These are phyloP conservation scores for Rhinocladiella similis DNA, from an alignment of 2,329 filamentous ascomycete genomes.

Conservation along the genomic window DNA sequence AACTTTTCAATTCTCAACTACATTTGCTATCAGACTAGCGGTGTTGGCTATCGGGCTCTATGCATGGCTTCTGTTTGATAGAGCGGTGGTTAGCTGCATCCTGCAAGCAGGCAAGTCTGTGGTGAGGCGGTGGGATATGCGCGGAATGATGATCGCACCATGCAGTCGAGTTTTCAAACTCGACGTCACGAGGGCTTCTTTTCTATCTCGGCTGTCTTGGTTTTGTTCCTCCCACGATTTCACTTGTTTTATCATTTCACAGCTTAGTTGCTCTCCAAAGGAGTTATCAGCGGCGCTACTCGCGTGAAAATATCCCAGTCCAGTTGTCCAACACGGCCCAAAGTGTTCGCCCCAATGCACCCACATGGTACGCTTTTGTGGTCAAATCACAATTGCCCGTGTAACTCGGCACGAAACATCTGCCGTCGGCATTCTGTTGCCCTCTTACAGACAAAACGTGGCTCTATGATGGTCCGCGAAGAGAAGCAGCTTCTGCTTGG, in stretches of 20 bases:
- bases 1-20: too few relatives aligned
- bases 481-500: too few relatives aligned
- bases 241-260: too few relatives aligned
- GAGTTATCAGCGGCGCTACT: too few relatives aligned
- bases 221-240: too few relatives aligned
- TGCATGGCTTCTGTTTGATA: not conserved
- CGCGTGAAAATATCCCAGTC: too few relatives aligned
- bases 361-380: not conserved
- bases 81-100: not conserved
- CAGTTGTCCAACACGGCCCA: too few relatives aligned
- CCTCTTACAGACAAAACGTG: not conserved
- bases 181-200: too few relatives aligned
- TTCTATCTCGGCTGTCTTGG: too few relatives aligned
- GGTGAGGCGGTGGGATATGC: not conserved
- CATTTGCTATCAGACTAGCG: not conserved
- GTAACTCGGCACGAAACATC: constrained; percentile 1
- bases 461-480: not conserved
- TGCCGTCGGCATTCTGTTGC: not conserved
- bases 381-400: not conserved
- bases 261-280: too few relatives aligned
- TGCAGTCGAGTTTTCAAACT: too few relatives aligned
- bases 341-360: not conserved
- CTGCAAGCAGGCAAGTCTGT: not conserved
- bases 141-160: not conserved
- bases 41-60: not conserved